phyloP scores from a whole-genome alignment of 352 stramenopile genomes.

The Phytopythium litorale region DNA sequence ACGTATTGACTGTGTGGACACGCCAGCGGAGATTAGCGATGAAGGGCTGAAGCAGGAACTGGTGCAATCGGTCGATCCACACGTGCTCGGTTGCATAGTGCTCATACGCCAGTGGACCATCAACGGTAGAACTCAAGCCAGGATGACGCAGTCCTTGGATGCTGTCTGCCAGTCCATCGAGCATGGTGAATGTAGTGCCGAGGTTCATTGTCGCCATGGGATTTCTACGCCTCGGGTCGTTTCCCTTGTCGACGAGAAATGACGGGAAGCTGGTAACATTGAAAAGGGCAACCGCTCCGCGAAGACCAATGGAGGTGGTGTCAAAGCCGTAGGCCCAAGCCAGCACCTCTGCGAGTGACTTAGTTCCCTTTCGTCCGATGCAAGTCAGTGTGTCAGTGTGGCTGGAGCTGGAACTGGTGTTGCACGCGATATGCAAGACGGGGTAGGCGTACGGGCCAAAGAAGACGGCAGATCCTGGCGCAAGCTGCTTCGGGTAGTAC shows the following conservation, averaged over 20 bases:
- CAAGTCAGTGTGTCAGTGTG: not conserved
- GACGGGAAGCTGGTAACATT: slow-evolving; percentile 9
- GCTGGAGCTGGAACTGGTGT: not conserved
- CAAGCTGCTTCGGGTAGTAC: slow-evolving; percentile 12
- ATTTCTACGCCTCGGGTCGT: not conserved
- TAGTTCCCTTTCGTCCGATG: slow-evolving; percentile 9
- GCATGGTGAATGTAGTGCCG: slow-evolving; percentile 17
- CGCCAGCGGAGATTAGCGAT: slow-evolving; percentile 18
- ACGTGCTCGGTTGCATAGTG: slow-evolving; percentile 13
- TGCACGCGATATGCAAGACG: slow-evolving; percentile 20
- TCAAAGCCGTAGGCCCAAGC: slow-evolving; percentile 25
- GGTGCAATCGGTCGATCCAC: slow-evolving; percentile 38
- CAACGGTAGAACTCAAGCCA: not conserved
- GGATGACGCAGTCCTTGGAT: slow-evolving; percentile 4
- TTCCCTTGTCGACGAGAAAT: slow-evolving; percentile 14
- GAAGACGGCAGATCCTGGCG: slow-evolving; percentile 12
- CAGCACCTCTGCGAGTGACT: not conserved
- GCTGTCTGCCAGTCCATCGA: slow-evolving; percentile 14
- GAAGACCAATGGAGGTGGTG: slow-evolving; percentile 17
- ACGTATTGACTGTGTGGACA: slow-evolving; percentile 11
- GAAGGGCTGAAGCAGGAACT: slow-evolving; percentile 11
- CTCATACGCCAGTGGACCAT: not conserved
- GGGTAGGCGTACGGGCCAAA: slow-evolving; percentile 38
- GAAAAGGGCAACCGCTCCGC: slow-evolving; percentile 9
- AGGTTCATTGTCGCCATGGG: slow-evolving; percentile 9